Evolutionary conservation across 257 asterid species (phyloP), one percentile per base, ranked within the genome.

Genomic region (Nicotiana paniculata): DNA sequence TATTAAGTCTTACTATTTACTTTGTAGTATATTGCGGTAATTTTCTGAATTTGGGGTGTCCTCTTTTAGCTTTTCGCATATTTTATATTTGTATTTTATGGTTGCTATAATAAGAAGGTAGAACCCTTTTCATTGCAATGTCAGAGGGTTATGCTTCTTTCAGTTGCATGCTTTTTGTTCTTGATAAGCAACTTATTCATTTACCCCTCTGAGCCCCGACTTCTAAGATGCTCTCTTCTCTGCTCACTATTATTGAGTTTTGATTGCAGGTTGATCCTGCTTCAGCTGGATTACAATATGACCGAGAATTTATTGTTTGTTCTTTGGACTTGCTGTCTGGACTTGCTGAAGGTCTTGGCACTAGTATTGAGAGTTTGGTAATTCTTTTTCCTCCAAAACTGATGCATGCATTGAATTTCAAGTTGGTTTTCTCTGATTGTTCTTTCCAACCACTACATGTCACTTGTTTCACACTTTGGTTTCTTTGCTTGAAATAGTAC

Each of bases 251-350:
- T 51, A 51, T 28, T 3, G 80, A 81, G 12, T 84, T 43, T 64
- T 85, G 74, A 69, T 82, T 89, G 86, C 92, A 96, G 99, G 93
- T 88, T 83, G 91, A 93, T 88, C 94, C 98, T 62, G 91, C 84
- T 88, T 88, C 98, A 85, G 91, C 97, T 84, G 98, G 96, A 78
- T 86, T 87, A 35, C 99, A 89, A 83, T 93, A 91, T 91, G 98
- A 96, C 87, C 95, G 88, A 88, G 99, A 95, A 85, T 96, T 96
- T 84, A 85, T 90, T 67, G 98, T 94, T 79, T 96, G 98, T 90
- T 96, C 91, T 79, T 90, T 96, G 97, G 99, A 96, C 88, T 98
- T 96, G 90, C 93, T 96, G 81, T 96, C 99, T 82, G 98, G 99
- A 84, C 97, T 96, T 82, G 83, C 95, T 35, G 99, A 96, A 91